phyloP scores from a whole-genome alignment of 129 eudicot genomes.

The sunflower (Helianthus annuus) region HanXRQr2.0-SUNRISE NC_035436.2:4457895-4458394 shows the following conservation, averaged over 20 bases:
- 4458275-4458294: background rate
- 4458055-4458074: too few species aligned
- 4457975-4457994: too few species aligned
- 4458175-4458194: conserved; percentile 16
- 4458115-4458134: background rate
- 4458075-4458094: background rate
- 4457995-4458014: background rate
- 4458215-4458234: background rate
- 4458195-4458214: conserved; percentile 13
- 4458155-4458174: background rate
- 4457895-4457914: too few species aligned
- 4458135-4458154: background rate
- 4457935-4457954: too few species aligned
- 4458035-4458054: too few species aligned
- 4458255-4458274: conserved; percentile 16
- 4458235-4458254: conserved; percentile 13
- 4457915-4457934: too few species aligned
- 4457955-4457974: too few species aligned
- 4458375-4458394: background rate
- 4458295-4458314: conserved; percentile 31
- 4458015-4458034: too few species aligned
- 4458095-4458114: too few species aligned
- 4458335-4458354: background rate
- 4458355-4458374: conserved; percentile 2
- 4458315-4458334: conserved; percentile 3